Conservation (phyloP, 331 rosid species). For the Quercus tomentella region DNA sequence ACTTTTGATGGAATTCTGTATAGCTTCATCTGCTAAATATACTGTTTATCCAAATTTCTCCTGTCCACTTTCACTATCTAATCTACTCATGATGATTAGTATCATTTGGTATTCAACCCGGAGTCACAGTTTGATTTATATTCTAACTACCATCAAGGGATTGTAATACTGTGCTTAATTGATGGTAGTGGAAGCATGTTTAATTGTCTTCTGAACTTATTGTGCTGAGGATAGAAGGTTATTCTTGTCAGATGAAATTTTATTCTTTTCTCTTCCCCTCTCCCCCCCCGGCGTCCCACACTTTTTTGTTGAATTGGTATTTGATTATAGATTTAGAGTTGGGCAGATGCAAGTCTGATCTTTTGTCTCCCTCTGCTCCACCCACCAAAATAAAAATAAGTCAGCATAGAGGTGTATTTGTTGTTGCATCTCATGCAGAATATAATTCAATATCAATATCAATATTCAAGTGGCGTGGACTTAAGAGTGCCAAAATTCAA, state of each 20-base stretch:
- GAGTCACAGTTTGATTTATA: not conserved
- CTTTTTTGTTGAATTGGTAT: not conserved
- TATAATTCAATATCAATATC: not conserved
- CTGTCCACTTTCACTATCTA: not conserved
- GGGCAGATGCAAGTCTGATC: not conserved
- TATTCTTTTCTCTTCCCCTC: not conserved
- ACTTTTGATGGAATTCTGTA: constrained; percentile 14
- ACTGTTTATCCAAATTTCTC: not conserved
- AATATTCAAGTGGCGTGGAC: not conserved
- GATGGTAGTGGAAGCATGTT: not conserved
- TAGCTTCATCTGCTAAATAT: not conserved
- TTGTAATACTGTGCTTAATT: not conserved
- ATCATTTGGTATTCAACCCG: not conserved
- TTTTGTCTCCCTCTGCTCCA: not conserved
- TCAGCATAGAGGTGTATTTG: not conserved
- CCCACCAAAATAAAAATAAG: not conserved
- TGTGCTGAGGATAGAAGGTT: not conserved
- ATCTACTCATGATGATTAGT: not conserved
- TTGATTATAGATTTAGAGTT: not conserved
- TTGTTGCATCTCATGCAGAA: not conserved
- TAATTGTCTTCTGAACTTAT: not conserved
- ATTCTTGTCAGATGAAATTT: not conserved
- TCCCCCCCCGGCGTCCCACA: no score
- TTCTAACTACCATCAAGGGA: not conserved
- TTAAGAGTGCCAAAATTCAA: not conserved